phyloP scores from a whole-genome alignment of 768 basidiomycete species.

The Lactifluus hygrophoroides region DNA sequence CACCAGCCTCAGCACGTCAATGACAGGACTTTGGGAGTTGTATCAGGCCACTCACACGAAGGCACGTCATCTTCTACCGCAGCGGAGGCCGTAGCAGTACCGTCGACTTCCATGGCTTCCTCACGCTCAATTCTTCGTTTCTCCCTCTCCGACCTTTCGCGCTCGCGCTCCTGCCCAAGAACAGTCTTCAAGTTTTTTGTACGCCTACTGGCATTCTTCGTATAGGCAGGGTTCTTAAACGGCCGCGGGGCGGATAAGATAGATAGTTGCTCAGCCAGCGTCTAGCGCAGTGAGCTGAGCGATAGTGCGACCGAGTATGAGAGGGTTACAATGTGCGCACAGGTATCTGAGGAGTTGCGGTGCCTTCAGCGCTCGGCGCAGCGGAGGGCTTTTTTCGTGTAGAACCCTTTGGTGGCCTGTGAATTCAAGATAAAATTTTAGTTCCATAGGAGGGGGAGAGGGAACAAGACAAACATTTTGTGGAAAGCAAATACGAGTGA shows the following conservation, averaged over 20 bases:
- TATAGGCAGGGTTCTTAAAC: conserved; percentile 69
- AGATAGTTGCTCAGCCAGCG: conserved; percentile 65
- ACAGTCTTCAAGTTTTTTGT: conserved; percentile 77
- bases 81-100: conserved; percentile 24
- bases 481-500: background rate
- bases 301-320: background rate
- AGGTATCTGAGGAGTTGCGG: conserved; percentile 27
- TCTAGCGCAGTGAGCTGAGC: conserved; percentile 32
- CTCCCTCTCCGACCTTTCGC: conserved; percentile 62
- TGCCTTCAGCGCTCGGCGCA: conserved; percentile 25
- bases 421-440: background rate
- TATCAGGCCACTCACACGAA: conserved; percentile 45
- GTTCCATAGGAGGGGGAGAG: background rate
- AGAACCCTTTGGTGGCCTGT: conserved; percentile 30
- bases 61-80: conserved; percentile 52
- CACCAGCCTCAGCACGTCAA: background rate
- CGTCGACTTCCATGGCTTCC: conserved; percentile 50
- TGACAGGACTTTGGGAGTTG: background rate
- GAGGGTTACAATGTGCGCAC: conserved; percentile 15
- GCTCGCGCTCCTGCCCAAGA: conserved; percentile 68
- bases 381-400: conserved; percentile 25
- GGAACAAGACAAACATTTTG: background rate
- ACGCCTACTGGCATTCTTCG: conserved; percentile 60
- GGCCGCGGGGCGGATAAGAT: conserved; percentile 61
- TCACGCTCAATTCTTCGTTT: conserved; percentile 41